phyloP scores from a whole-genome alignment of 345 rosid species.

The Eucalyptus albens region DNA sequence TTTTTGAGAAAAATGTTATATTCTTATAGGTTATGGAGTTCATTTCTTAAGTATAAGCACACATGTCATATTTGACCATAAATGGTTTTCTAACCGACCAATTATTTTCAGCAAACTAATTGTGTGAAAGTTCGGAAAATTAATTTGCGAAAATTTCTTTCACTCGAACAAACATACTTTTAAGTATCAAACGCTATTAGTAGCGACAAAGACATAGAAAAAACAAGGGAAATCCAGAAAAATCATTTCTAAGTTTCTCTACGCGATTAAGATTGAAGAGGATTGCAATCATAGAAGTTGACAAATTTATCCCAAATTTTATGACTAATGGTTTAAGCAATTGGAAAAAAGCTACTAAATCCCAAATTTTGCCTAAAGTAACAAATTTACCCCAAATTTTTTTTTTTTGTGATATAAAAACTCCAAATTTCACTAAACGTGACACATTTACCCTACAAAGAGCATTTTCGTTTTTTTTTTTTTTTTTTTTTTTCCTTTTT shows the following conservation, averaged over 20 bases:
- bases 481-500: fast-evolving
- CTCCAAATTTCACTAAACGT: fast-evolving
- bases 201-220: background rate
- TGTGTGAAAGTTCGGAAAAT: too few species aligned
- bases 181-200: background rate
- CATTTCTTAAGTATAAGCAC: too few species aligned
- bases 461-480: fast-evolving
- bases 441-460: fast-evolving
- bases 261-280: background rate
- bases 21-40: too few species aligned
- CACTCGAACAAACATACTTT: background rate
- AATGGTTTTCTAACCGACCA: too few species aligned
- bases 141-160: too few species aligned
- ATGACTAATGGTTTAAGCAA: too few species aligned
- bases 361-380: fast-evolving
- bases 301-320: too few species aligned
- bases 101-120: too few species aligned
- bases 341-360: fast-evolving
- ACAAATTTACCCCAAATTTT: too few species aligned
- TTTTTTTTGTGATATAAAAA: too few species aligned
- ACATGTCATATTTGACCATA: too few species aligned
- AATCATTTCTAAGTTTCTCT: background rate
- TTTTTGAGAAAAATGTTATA: too few species aligned
- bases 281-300: background rate
- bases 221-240: background rate